Percentiles rank a stretch among this genome's conserved stretches.
phyloP scores from a whole-genome alignment of 345 rosid genomes.

The Erucastrum elatum region DNA sequence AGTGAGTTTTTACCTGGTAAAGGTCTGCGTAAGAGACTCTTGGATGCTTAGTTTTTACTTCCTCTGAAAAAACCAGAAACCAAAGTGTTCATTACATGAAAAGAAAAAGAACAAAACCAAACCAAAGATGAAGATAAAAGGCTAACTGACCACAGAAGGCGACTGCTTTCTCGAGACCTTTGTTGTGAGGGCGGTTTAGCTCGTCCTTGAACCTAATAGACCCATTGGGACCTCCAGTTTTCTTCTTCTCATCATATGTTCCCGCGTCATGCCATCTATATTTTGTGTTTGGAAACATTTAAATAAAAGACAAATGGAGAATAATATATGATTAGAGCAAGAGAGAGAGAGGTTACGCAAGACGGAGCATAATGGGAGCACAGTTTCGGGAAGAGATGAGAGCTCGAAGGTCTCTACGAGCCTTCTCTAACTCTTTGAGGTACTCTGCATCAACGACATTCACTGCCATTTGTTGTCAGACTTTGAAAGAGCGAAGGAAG shows the following conservation, averaged over 20 bases:
- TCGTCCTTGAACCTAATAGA: slow-evolving; percentile 65
- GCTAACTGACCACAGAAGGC: slow-evolving; percentile 63
- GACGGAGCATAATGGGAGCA: slow-evolving; percentile 89
- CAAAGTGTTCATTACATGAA: slow-evolving; percentile 11
- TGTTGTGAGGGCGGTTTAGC: slow-evolving; percentile 51
- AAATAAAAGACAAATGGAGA: background rate
- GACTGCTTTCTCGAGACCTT: slow-evolving; percentile 64
- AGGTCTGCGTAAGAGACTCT: slow-evolving; percentile 74
- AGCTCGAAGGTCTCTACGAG: slow-evolving; percentile 75
- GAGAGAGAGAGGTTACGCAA: slow-evolving; percentile 54
- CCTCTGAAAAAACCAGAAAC: slow-evolving; percentile 47
- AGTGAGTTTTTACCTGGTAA: slow-evolving; percentile 57
- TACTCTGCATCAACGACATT: slow-evolving; percentile 52
- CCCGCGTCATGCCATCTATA: slow-evolving; percentile 86
- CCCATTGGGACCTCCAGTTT: slow-evolving; percentile 90
- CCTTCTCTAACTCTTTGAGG: slow-evolving; percentile 65
- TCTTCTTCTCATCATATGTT: slow-evolving; percentile 72
- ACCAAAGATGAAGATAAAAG: background rate
- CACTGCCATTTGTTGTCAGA: slow-evolving; percentile 39
- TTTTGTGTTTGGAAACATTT: background rate
- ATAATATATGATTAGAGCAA: background rate
- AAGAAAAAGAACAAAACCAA: slow-evolving; percentile 20
- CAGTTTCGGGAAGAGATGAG: slow-evolving; percentile 65
- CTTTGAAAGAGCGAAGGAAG: slow-evolving; percentile 4
- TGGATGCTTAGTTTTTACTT: slow-evolving; percentile 65